These are phyloP conservation scores for Laburnicola sp. DNA, from an alignment of 2,329 filamentous ascomycete species.

Conservation along the genomic window DNA sequence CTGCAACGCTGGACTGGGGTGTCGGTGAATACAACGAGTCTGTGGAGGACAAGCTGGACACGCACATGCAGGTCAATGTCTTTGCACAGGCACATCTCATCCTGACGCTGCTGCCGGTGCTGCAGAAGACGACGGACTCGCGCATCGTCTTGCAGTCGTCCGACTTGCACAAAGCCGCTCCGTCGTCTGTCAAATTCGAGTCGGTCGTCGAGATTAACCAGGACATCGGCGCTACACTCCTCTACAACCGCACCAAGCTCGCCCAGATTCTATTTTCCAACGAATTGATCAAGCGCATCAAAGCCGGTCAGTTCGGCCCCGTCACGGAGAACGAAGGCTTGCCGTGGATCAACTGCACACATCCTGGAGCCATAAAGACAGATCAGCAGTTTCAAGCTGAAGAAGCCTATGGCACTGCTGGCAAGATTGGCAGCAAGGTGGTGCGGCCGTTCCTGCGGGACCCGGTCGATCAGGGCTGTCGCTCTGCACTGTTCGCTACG, in stretches of 20 bases:
- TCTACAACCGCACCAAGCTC: constrained; percentile 57
- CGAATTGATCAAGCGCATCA: constrained; percentile 46
- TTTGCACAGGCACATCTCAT: constrained; percentile 55
- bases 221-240: constrained; percentile 52
- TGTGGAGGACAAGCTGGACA: constrained; percentile 55
- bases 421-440: constrained; percentile 51
- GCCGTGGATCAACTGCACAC: constrained; percentile 55
- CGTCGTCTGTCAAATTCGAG: constrained; percentile 47
- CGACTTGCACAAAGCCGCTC: constrained; percentile 51
- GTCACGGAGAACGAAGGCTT: constrained; percentile 41
- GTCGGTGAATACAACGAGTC: constrained; percentile 55
- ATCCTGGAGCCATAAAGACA: constrained; percentile 55
- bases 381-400: constrained; percentile 55
- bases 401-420: constrained; percentile 54
- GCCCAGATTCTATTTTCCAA: constrained; percentile 53
- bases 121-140: constrained; percentile 51
- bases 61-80: constrained; percentile 56
- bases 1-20: constrained; percentile 55
- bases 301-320: constrained; percentile 33
- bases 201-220: constrained; percentile 53
- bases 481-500: constrained; percentile 54
- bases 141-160: constrained; percentile 56
- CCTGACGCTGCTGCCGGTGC: constrained; percentile 51
- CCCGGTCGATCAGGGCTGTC: constrained; percentile 52
- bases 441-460: constrained; percentile 55